Percentiles rank a stretch among this genome's conserved stretches.
phyloP scores from a whole-genome alignment of 202 grass and related monocot genomes.

The Zoysia matrella region DNA sequence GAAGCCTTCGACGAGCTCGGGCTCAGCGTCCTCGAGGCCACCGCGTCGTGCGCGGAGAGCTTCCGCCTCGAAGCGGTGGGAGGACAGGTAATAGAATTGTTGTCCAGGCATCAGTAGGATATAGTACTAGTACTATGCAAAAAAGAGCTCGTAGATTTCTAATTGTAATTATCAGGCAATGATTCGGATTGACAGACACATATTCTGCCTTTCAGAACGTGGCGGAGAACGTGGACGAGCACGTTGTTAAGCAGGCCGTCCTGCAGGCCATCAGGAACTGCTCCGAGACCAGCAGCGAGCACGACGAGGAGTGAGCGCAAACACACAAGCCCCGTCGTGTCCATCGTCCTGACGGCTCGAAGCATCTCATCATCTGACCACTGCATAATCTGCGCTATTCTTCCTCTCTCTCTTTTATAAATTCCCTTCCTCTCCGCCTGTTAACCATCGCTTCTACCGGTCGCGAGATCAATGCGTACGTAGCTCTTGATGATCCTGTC shows the following conservation, averaged over 20 bases:
- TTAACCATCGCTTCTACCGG: no score
- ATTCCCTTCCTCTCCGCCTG: no score
- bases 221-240: slow-evolving; percentile 61
- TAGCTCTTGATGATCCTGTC: no score
- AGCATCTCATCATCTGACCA: background rate
- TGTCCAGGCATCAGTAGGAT: no score
- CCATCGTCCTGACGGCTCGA: background rate
- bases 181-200: background rate
- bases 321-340: background rate
- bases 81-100: slow-evolving; percentile 45
- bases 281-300: slow-evolving; percentile 42
- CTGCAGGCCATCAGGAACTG: slow-evolving; percentile 72
- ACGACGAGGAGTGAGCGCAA: slow-evolving; percentile 42
- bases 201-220: slow-evolving; percentile 50
- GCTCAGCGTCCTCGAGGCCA: slow-evolving; percentile 79
- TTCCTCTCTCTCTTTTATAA: no score
- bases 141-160: no score
- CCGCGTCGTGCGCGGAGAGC: slow-evolving; percentile 77
- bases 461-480: no score
- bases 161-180: no score
- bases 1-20: slow-evolving; percentile 90
- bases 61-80: slow-evolving; percentile 85
- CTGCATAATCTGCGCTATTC: background rate
- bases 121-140: no score
- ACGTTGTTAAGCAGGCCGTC: slow-evolving; percentile 86